Conservation (phyloP, 2,329 filamentous ascomycete species). For the Colletotrichum gloeosporioides region DNA sequence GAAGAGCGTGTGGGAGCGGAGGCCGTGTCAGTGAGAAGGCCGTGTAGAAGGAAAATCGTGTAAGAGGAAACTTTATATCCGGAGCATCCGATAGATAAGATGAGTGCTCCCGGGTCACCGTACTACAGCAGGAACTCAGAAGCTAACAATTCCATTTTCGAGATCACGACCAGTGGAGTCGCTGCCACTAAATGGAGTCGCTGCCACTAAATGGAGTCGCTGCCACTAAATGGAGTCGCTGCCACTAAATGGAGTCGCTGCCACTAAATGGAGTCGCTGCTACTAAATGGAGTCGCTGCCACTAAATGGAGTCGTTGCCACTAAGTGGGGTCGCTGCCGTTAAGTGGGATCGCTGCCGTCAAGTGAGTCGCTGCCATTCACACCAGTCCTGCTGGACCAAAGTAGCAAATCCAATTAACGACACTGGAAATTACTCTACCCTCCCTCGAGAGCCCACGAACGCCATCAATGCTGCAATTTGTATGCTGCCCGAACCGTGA, state of each 20-base stretch:
- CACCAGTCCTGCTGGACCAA: not conserved
- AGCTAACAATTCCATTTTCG: not conserved
- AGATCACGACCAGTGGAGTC: not conserved
- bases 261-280: too few species aligned
- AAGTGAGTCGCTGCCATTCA: not conserved
- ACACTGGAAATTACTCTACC: not conserved
- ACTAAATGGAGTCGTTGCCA: too few species aligned
- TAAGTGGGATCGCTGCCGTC: too few species aligned
- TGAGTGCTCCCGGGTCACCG: too few species aligned
- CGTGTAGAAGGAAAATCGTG: not conserved
- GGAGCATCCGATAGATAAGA: too few species aligned
- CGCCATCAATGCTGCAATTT: not conserved
- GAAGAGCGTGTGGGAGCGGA: too few species aligned
- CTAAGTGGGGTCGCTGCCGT: not conserved
- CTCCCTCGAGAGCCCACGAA: not conserved
- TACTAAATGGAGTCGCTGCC: too few species aligned
- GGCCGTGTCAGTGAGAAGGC: too few species aligned
- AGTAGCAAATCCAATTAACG: not conserved
- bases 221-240: too few species aligned
- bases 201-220: too few species aligned
- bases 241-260: not conserved
- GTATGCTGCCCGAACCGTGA: not conserved
- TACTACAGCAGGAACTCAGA: too few species aligned
- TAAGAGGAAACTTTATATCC: not conserved
- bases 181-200: too few species aligned